Conservation (phyloP, 169 alveolate species). For the Cytauxzoon felis region DNA sequence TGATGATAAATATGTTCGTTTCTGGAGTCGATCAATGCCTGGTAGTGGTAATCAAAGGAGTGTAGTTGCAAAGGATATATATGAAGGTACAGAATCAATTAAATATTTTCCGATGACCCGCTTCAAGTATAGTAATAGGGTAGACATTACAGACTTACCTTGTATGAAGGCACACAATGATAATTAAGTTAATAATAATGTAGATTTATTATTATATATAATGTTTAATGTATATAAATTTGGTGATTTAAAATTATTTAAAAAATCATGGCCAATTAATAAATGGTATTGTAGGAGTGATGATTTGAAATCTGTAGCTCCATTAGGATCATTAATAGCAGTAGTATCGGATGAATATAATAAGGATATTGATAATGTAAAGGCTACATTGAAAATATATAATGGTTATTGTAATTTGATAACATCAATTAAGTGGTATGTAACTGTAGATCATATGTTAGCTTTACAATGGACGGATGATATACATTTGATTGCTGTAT, state of each 20-base stretch:
- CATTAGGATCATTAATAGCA: slow-evolving; percentile 48
- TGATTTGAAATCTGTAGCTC: slow-evolving; percentile 50
- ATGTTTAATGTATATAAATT: slow-evolving; percentile 22
- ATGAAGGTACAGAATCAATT: slow-evolving; percentile 40
- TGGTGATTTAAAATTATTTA: slow-evolving; percentile 17
- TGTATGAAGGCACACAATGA: slow-evolving; percentile 18
- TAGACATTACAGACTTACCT: slow-evolving; percentile 62
- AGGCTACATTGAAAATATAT: slow-evolving; percentile 40
- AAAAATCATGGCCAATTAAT: slow-evolving; percentile 31
- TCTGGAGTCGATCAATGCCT: slow-evolving; percentile 74
- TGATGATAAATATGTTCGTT: slow-evolving; percentile 73
- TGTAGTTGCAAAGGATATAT: slow-evolving; percentile 47
- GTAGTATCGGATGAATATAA: slow-evolving; percentile 21
- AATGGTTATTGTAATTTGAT: slow-evolving; percentile 29
- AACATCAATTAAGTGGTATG: slow-evolving; percentile 49
- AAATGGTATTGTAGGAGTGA: slow-evolving; percentile 18
- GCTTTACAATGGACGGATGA: slow-evolving; percentile 53
- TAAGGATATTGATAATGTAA: slow-evolving; percentile 35
- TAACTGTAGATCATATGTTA: slow-evolving; percentile 29
- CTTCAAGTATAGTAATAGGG: slow-evolving; percentile 46
- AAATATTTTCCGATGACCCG: slow-evolving; percentile 58
- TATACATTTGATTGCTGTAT: slow-evolving; percentile 36
- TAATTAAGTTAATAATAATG: too few relatives aligned
- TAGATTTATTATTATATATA: too few relatives aligned
- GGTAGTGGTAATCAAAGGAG: slow-evolving; percentile 61